phyloP scores from a whole-genome alignment of 495 filamentous ascomycete species.

The Umbilicaria muhlenbergii region DNA sequence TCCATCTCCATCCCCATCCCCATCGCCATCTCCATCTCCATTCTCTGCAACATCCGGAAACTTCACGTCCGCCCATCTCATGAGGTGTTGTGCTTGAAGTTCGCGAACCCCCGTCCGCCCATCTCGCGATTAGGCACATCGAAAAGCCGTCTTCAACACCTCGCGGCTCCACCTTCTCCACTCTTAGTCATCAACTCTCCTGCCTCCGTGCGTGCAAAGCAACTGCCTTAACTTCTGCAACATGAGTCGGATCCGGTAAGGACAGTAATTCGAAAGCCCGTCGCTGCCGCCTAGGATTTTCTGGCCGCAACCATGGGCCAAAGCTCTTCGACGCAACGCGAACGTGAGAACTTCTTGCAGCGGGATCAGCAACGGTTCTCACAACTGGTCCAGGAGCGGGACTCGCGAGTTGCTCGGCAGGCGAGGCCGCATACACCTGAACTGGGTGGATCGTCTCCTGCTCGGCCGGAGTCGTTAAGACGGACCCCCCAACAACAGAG shows the following conservation, averaged over 20 bases:
- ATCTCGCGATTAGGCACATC: too few relatives aligned
- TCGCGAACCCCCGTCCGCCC: too few relatives aligned
- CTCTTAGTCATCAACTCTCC: too few relatives aligned
- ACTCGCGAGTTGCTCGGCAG: not conserved
- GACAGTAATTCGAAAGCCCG: too few relatives aligned
- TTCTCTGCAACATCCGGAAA: not conserved
- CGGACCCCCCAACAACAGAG: slow-evolving; percentile 3
- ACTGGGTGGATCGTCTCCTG: not conserved
- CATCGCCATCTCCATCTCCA: not conserved
- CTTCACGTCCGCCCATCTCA: too few relatives aligned
- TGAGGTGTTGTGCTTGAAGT: too few relatives aligned
- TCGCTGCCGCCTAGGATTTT: too few relatives aligned
- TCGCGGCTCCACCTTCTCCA: too few relatives aligned
- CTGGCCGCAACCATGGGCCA: slow-evolving; percentile 10
- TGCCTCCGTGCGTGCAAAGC: too few relatives aligned
- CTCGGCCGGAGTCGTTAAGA: not conserved
- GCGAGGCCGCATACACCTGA: not conserved
- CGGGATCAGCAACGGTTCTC: slow-evolving; percentile 11
- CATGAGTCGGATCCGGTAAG: too few relatives aligned
- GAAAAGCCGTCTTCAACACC: too few relatives aligned
- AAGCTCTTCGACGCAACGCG: slow-evolving; percentile 10
- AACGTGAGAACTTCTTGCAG: slow-evolving; percentile 3
- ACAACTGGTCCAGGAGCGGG: slow-evolving; percentile 7
- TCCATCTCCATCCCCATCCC: not conserved
- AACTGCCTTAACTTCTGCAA: too few relatives aligned